A percentile compares a stretch with the other conserved stretches of the same genome.
Evolutionary conservation across 1,284 basidiomycete species (phyloP).

Genomic region (Ceratobasidium sp.): DNA sequence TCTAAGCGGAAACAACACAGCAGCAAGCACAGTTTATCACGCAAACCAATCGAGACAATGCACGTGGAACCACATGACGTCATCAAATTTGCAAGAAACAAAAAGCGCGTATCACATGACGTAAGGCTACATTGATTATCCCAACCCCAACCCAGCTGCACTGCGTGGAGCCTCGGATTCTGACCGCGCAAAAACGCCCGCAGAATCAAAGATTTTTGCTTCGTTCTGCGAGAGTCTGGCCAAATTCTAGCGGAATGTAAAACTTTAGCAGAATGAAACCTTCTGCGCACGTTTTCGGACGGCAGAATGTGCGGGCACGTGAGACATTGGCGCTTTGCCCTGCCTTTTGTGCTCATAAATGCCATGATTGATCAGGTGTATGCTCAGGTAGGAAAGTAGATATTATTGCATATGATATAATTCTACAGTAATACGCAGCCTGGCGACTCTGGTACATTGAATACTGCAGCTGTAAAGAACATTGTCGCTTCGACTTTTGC

Average conservation of each 20-base stretch:
- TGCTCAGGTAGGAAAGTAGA: background rate
- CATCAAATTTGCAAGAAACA: too few species aligned
- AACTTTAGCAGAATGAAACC: background rate
- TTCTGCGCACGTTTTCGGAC: background rate
- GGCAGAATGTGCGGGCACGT: background rate
- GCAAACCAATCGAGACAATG: too few species aligned
- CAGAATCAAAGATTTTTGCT: background rate
- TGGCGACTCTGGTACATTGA: background rate
- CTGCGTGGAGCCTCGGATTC: conserved; percentile 12
- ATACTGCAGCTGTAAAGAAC: background rate
- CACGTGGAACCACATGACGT: too few species aligned
- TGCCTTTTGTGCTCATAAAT: background rate
- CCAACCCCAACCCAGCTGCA: too few species aligned
- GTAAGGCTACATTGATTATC: too few species aligned
- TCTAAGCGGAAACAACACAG: too few species aligned
- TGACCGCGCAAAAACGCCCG: background rate
- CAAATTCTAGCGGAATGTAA: background rate
- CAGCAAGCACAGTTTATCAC: too few species aligned
- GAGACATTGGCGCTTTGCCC: background rate
- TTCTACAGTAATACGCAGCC: background rate
- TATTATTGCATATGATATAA: background rate
- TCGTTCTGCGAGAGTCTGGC: background rate
- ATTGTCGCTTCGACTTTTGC: background rate
- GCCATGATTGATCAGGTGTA: background rate
- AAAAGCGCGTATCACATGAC: too few species aligned